A percentile compares a stretch with the other conserved stretches of the same genome.
Evolutionary conservation across 2,329 filamentous ascomycete species (phyloP).

Genomic region (Aureobasidium leucospermi): DNA sequence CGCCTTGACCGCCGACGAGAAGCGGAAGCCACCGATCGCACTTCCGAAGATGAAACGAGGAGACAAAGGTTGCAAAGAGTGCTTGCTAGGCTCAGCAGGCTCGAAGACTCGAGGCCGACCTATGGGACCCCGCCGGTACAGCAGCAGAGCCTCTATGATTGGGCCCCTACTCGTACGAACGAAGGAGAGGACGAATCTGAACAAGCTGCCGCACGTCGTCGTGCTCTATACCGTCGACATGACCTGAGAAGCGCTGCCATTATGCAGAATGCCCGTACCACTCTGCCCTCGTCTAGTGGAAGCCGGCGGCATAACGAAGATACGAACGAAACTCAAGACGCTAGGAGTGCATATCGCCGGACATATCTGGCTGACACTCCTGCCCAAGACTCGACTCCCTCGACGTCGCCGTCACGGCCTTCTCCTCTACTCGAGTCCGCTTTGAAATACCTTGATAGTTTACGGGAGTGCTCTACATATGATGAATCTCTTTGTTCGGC

Average conservation of each 20-base stretch:
- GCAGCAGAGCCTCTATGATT: conserved; percentile 52
- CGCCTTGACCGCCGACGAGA: conserved; percentile 8
- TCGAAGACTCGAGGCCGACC: conserved; percentile 34
- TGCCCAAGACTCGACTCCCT: conserved; percentile 3
- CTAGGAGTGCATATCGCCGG: conserved; percentile 25
- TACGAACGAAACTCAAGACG: conserved; percentile 4
- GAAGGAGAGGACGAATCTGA: conserved; percentile 28
- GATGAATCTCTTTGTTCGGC: conserved; percentile 49
- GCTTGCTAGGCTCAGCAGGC: conserved; percentile 38
- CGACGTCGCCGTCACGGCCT: background rate
- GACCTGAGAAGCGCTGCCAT: conserved; percentile 26
- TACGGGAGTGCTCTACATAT: conserved; percentile 47
- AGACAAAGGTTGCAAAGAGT: conserved; percentile 37
- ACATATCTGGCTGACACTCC: conserved; percentile 29
- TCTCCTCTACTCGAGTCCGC: conserved; percentile 46
- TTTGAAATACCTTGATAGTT: conserved; percentile 53
- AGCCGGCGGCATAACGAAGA: conserved; percentile 25
- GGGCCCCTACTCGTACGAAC: conserved; percentile 45
- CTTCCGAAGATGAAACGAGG: conserved; percentile 31
- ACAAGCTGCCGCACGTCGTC: conserved; percentile 32
- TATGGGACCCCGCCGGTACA: conserved; percentile 47
- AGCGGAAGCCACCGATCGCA: conserved; percentile 11
- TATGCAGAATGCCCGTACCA: conserved; percentile 25
- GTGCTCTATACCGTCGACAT: conserved; percentile 27
- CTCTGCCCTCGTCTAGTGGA: conserved; percentile 22